Base-by-base conservation (phyloP, 352 stramenopile genomes). In the Globisporangium mamillatum region DNA sequence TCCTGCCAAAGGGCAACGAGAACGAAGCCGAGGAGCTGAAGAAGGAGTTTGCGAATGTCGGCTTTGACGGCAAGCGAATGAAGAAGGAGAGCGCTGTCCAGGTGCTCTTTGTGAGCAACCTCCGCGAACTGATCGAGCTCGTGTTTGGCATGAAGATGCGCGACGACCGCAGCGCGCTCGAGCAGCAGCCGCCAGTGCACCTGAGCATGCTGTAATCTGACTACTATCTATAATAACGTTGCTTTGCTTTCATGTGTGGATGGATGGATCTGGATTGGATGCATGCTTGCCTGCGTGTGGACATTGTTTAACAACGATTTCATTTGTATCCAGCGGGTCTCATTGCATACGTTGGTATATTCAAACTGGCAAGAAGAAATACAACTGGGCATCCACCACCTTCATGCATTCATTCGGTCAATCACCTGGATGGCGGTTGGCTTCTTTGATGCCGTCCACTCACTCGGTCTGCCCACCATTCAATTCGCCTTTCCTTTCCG, bases 1-100 rank as follows among this genome's bases (percentile, higher is more conserved):
- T 96, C 29, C 65, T 95, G 22, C 89, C 89, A 3, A 77, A 78
- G 48, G 85, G 81, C 44, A 96, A 96, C 64, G 70, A 86, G 60
- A 80, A 77, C 55, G 89, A 96, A 66, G 82, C 84, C 7, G 79
- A 91, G 25, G 86, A 93, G 62, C 73, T 94, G 9, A 74, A 76
- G 22, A 78, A 81, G 29, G 87, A 93, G 67, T 89, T 93, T 46
- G 75, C 74, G 32, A 60, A 56, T 25, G 66, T 76, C 10, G 73
- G 68, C 14, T 66, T 67, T 1, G 59, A 64, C 2, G 69, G 29
- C 12, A 70, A 69, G 6, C 65, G 67, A 22, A 74, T 53, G 41
- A 56, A 52, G 54, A 71, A 38, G 20, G 56, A 74, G 24, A 63
- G 76, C 41, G 76, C 69, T 3, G 80, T 89, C 24, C 73, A 88